A percentile compares a stretch with the other conserved stretches of the same genome.
phyloP scores from a whole-genome alignment of 257 asterid species.

The Lantana camara region DNA sequence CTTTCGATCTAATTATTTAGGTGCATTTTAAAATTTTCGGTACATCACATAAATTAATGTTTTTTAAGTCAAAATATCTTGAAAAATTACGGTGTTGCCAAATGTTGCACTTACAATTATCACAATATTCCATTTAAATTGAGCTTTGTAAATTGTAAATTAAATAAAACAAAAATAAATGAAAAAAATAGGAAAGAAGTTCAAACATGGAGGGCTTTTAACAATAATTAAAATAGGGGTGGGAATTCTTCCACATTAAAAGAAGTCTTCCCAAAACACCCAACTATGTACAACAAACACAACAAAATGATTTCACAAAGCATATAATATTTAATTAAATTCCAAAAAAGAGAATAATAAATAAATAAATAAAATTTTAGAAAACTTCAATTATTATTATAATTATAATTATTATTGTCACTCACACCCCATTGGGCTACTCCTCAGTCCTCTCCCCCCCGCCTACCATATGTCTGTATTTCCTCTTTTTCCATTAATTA shows the following conservation, averaged over 20 bases:
- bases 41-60: too few species aligned
- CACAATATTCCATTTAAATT: not conserved
- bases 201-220: not conserved
- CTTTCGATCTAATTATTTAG: too few species aligned
- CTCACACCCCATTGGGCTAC: not conserved
- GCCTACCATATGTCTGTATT: not conserved
- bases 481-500: not conserved
- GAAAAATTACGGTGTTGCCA: not conserved
- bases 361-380: not conserved
- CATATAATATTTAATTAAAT: not conserved
- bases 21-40: too few species aligned
- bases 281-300: not conserved
- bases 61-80: too few species aligned
- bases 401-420: too few species aligned
- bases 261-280: not conserved
- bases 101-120: not conserved
- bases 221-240: not conserved
- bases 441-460: not conserved
- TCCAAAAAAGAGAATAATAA: not conserved
- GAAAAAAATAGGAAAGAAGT: not conserved
- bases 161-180: not conserved
- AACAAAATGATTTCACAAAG: not conserved
- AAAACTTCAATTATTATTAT: conserved; percentile 20
- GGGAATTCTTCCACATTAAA: not conserved
- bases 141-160: not conserved